A percentile compares a stretch with the other conserved stretches of the same genome.
phyloP scores from a whole-genome alignment of 805 yeast species.

The Naumovozyma castellii region DNA sequence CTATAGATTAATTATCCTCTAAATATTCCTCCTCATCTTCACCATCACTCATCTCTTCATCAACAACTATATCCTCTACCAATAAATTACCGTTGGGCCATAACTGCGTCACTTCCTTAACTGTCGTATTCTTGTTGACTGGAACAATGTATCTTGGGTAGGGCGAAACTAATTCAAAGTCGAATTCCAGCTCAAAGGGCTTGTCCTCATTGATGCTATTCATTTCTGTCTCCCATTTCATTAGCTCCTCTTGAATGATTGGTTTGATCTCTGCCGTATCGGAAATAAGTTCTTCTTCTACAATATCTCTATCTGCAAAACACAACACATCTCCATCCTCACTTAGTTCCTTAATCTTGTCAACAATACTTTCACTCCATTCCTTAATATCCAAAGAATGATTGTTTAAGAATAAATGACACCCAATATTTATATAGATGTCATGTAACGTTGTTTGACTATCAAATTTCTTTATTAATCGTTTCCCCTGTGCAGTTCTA shows the following conservation, averaged over 20 bases:
- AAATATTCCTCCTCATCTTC: conserved; percentile 6
- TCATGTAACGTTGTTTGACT: conserved; percentile 14
- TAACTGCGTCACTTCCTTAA: conserved; percentile 39
- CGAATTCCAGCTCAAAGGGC: conserved; percentile 27
- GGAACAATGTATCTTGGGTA: conserved; percentile 50
- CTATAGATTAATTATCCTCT: background rate
- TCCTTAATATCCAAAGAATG: conserved; percentile 54
- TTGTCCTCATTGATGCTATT: background rate
- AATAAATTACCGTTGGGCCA: conserved; percentile 67
- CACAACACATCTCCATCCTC: conserved; percentile 14
- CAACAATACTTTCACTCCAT: conserved; percentile 49
- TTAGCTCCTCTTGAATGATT: conserved; percentile 11
- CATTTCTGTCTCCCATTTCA: conserved; percentile 6
- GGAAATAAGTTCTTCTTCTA: conserved; percentile 5
- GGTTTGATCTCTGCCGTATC: conserved; percentile 5
- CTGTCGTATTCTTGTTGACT: conserved; percentile 17
- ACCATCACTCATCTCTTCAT: conserved; percentile 21
- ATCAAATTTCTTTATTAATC: conserved; percentile 20
- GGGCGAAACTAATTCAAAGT: conserved; percentile 53
- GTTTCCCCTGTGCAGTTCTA: conserved; percentile 25
- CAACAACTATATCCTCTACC: conserved; percentile 36
- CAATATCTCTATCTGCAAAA: conserved; percentile 11
- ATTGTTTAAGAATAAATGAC: conserved; percentile 17
- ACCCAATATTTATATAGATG: conserved; percentile 19
- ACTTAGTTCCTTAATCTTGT: conserved; percentile 18